A percentile compares a stretch with the other conserved stretches of the same genome.
Evolutionary conservation across 306 rosid species (phyloP).

Genomic region (Begonia fuchsioides): DNA sequence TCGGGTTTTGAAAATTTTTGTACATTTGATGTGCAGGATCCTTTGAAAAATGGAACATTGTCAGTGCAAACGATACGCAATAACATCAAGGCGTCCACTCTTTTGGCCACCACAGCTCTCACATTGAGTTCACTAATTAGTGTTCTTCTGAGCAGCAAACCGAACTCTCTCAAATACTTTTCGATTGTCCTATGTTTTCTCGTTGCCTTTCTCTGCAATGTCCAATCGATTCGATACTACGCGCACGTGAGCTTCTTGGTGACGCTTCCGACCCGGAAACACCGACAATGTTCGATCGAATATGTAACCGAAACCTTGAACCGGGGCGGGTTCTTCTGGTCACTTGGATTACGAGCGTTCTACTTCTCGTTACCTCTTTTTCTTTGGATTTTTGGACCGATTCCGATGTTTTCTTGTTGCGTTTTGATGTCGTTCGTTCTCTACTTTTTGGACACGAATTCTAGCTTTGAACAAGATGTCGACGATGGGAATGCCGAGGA

Average conservation of each 20-base stretch:
- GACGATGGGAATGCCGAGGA: conserved; percentile 27
- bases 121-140: conserved; percentile 67
- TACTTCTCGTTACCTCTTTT: conserved; percentile 65
- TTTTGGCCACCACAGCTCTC: conserved; percentile 67
- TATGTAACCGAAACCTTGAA: conserved; percentile 43
- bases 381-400: conserved; percentile 84
- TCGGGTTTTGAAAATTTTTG: background rate
- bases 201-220: conserved; percentile 66
- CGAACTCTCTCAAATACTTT: conserved; percentile 36
- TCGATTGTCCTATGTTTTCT: conserved; percentile 60
- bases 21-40: conserved; percentile 42
- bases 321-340: conserved; percentile 63
- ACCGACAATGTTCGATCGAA: conserved; percentile 22
- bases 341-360: conserved; percentile 69
- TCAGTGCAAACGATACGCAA: conserved; percentile 66
- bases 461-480: conserved; percentile 33
- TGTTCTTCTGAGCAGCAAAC: conserved; percentile 40
- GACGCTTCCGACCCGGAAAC: conserved; percentile 45
- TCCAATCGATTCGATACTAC: conserved; percentile 69
- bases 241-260: conserved; percentile 69
- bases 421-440: conserved; percentile 36
- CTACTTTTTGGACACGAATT: conserved; percentile 61
- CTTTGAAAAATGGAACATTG: conserved; percentile 64
- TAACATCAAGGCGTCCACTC: conserved; percentile 79
- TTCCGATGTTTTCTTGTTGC: conserved; percentile 60